These are phyloP conservation scores for Scedosporium minutisporum DNA, from an alignment of 2,329 filamentous ascomycete species.

Conservation along the genomic window DNA sequence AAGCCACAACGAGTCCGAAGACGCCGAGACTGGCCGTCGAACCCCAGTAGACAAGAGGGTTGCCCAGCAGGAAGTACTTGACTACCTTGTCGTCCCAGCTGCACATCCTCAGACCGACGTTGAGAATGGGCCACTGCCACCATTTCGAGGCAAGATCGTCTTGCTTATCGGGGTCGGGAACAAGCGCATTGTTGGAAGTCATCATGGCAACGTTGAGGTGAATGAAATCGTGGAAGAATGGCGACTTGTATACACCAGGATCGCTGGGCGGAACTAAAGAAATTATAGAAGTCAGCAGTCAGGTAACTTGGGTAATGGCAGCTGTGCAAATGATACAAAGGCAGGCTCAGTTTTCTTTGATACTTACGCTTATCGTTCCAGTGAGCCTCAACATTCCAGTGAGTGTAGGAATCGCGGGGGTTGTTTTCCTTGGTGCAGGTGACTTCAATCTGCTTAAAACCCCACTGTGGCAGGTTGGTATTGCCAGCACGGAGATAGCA, in stretches of 20 bases:
- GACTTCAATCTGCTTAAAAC: conserved; percentile 98
- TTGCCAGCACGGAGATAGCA: conserved; percentile 95
- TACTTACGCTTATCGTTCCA: conserved; percentile 82
- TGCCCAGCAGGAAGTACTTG: conserved; percentile 98
- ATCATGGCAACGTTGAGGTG: conserved; percentile 99
- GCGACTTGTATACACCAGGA: conserved; percentile 87
- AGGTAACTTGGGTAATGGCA: no score
- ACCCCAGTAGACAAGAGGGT: conserved; percentile 93
- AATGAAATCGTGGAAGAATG: conserved; percentile 95
- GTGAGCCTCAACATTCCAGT: conserved; percentile 98
- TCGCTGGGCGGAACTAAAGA: conserved; percentile 70
- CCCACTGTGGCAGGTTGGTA: conserved; percentile 95
- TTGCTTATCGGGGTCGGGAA: conserved; percentile 97
- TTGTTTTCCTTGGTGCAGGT: conserved; percentile 92
- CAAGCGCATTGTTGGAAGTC: conserved; percentile 97
- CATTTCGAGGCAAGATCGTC: conserved; percentile 93
- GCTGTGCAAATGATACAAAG: no score
- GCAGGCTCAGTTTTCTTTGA: no score
- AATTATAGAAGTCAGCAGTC: background rate
- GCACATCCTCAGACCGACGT: conserved; percentile 97
- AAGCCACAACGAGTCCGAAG: conserved; percentile 63
- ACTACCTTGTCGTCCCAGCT: conserved; percentile 92
- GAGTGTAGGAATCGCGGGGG: conserved; percentile 84
- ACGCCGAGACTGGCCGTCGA: conserved; percentile 70
- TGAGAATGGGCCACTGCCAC: conserved; percentile 96